phyloP scores from a whole-genome alignment of 2,329 filamentous ascomycete species.

The Sporothrix humicola region DNA sequence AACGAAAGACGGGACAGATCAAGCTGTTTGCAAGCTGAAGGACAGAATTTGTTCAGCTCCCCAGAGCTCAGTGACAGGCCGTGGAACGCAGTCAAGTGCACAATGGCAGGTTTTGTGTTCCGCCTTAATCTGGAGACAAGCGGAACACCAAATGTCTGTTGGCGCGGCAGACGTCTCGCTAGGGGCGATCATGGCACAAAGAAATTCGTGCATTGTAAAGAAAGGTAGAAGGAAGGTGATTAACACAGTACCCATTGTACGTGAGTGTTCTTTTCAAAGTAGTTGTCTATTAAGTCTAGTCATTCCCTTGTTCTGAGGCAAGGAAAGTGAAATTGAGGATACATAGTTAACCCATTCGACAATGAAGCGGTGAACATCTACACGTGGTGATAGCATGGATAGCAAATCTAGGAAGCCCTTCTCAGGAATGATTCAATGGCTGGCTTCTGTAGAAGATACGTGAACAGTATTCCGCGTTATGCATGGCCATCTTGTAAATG shows the following conservation, averaged over 20 bases:
- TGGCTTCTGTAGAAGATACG: no score
- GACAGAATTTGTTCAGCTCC: neutral
- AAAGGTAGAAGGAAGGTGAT: neutral
- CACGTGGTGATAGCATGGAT: neutral
- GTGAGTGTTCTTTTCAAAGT: neutral
- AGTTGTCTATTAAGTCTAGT: no score
- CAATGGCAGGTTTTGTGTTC: no score
- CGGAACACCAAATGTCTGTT: neutral
- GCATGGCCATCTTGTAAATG: no score
- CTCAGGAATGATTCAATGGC: no score
- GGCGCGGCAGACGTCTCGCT: neutral
- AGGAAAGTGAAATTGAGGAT: neutral
- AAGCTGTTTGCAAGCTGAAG: neutral
- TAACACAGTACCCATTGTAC: neutral
- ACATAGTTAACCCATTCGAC: neutral
- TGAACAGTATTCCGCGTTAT: no score
- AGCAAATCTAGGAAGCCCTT: neutral
- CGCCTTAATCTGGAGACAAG: neutral
- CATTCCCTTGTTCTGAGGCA: neutral
- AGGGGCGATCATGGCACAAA: neutral
- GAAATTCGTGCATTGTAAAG: neutral
- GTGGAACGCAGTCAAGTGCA: no score
- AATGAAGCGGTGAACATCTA: slow-evolving; percentile 5
- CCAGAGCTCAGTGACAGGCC: neutral
- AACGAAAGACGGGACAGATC: neutral